These are phyloP conservation scores for Kwoniella bestiolae DNA, from an alignment of 768 basidiomycete genomes.

Conservation along the genomic window DNA sequence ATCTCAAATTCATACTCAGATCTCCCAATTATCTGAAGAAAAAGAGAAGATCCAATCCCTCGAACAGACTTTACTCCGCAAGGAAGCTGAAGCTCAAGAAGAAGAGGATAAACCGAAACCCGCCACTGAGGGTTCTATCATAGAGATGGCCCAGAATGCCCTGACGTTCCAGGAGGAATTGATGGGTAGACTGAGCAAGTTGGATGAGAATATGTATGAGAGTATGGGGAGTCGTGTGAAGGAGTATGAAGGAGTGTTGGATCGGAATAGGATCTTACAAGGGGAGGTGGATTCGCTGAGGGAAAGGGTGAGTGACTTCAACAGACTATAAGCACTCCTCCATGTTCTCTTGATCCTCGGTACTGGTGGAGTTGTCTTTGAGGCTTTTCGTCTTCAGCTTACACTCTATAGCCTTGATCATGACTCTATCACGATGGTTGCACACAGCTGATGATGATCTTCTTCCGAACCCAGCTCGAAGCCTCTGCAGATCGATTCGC, in stretches of 20 bases:
- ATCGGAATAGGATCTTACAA: conserved; percentile 21
- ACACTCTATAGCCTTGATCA: too few species aligned
- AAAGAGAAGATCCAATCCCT: conserved; percentile 1
- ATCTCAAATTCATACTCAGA: conserved; percentile 7
- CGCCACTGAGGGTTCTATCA: not conserved
- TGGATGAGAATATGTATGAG: conserved; percentile 28
- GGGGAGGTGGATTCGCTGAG: conserved; percentile 17
- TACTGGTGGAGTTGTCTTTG: not conserved
- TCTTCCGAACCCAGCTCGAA: conserved; percentile 14
- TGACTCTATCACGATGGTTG: too few species aligned
- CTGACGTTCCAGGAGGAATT: conserved; percentile 14
- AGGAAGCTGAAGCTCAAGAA: not conserved
- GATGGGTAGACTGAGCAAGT: conserved; percentile 8
- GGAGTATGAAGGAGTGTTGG: conserved; percentile 24
- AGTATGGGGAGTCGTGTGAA: conserved; percentile 24
- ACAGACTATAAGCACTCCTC: too few species aligned
- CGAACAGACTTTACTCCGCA: not conserved
- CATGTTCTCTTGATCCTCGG: too few species aligned
- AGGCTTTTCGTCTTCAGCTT: too few species aligned
- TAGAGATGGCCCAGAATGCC: conserved; percentile 10
- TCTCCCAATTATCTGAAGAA: not conserved
- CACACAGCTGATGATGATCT: not conserved
- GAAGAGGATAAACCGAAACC: not conserved
- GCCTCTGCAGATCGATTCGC: conserved; percentile 9
- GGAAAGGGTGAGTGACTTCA: conserved; percentile 13